These are phyloP conservation scores for Leccinum pachyderme DNA, from an alignment of 1,284 basidiomycete genomes.

Conservation along the genomic window DNA sequence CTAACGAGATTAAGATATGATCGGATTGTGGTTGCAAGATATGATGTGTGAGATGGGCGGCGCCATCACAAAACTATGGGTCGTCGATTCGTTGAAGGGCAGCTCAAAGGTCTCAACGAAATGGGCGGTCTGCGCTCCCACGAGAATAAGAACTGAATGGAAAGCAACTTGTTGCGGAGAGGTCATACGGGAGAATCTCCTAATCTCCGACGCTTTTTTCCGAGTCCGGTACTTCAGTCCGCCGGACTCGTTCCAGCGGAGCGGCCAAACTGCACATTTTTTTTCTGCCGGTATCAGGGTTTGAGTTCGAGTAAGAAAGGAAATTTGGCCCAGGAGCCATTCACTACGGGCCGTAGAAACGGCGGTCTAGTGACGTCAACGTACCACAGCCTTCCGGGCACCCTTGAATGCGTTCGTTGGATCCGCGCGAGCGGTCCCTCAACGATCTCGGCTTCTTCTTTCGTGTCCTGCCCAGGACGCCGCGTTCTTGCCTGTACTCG, in stretches of 20 bases:
- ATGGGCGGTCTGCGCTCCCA: not conserved
- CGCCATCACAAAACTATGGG: not conserved
- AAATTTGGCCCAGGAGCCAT: not conserved
- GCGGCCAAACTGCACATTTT: not conserved
- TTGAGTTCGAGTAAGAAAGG: not conserved
- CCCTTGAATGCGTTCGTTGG: not conserved
- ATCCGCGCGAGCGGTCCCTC: constrained; percentile 43
- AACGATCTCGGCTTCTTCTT: constrained; percentile 57
- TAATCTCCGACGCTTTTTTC: too few relatives aligned
- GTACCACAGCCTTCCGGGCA: not conserved
- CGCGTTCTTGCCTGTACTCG: not conserved
- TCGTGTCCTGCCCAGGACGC: constrained; percentile 36
- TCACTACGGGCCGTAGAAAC: too few relatives aligned
- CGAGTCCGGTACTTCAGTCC: not conserved
- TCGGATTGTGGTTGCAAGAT: not conserved
- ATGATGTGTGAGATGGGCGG: not conserved
- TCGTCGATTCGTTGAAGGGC: not conserved
- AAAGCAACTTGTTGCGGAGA: not conserved
- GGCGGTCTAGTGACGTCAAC: too few relatives aligned
- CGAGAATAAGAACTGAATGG: not conserved
- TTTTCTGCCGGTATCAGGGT: not conserved
- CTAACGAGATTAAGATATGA: not conserved
- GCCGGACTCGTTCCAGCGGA: not conserved
- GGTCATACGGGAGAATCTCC: not conserved
- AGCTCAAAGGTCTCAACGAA: not conserved